phyloP scores from a whole-genome alignment of 202 grass and related monocot genomes.

The Schoenoplectus tabernaemontani region DNA sequence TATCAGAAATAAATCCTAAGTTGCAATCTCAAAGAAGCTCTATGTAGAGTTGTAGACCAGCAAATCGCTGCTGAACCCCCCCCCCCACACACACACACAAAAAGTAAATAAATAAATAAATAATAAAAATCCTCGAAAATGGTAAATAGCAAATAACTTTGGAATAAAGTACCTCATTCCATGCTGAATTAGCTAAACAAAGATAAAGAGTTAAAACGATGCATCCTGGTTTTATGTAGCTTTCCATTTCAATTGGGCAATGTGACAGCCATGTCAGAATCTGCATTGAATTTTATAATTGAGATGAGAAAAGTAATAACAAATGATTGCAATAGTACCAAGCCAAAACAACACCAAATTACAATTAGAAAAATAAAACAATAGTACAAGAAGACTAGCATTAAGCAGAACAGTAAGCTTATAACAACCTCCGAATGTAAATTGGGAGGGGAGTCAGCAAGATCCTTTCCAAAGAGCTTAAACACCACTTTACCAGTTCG shows the following conservation, averaged over 20 bases:
- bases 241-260: slow-evolving; percentile 78
- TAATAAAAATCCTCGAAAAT: not conserved
- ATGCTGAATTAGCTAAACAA: slow-evolving; percentile 58
- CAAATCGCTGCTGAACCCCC: too few species aligned
- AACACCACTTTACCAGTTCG: slow-evolving; percentile 92
- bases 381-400: slow-evolving; percentile 14
- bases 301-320: not conserved
- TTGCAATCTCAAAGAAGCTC: not conserved
- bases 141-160: not conserved
- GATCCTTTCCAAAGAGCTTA: slow-evolving; percentile 87
- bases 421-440: slow-evolving; percentile 59
- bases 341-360: slow-evolving; percentile 5
- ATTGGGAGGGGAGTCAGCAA: slow-evolving; percentile 67
- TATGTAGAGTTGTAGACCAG: not conserved
- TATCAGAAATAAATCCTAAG: not conserved
- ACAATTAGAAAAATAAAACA: slow-evolving; percentile 18
- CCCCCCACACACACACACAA: not conserved
- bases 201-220: slow-evolving; percentile 85
- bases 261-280: slow-evolving; percentile 74
- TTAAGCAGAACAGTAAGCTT: slow-evolving; percentile 22
- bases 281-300: slow-evolving; percentile 27
- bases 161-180: slow-evolving; percentile 49
- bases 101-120: not conserved
- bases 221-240: slow-evolving; percentile 89
- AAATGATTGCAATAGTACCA: not conserved